These are phyloP conservation scores for Aspergillus arachidicola DNA, from an alignment of 2,329 filamentous ascomycete species.

Conservation along the genomic window DNA sequence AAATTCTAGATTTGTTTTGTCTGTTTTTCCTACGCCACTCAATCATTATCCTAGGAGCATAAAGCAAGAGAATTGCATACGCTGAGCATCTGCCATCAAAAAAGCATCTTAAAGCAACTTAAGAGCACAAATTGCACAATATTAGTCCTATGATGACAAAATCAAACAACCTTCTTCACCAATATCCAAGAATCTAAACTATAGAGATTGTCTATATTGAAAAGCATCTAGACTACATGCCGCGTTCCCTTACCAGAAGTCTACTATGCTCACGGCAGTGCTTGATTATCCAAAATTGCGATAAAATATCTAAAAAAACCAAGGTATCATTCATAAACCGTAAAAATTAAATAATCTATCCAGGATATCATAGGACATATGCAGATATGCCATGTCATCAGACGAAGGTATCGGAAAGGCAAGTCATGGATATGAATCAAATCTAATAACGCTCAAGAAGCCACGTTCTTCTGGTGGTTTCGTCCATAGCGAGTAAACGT, in stretches of 20 bases:
- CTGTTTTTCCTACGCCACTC: too few relatives aligned
- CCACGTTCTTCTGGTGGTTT: constrained; percentile 37
- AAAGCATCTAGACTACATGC: background rate
- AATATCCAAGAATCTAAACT: too few relatives aligned
- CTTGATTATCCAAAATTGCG: background rate
- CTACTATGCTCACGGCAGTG: background rate
- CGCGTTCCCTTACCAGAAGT: background rate
- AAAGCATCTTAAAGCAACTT: too few relatives aligned
- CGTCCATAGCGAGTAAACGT: constrained; percentile 34
- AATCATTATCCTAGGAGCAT: too few relatives aligned
- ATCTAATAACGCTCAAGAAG: constrained; percentile 42
- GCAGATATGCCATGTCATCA: background rate
- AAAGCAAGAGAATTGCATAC: too few relatives aligned
- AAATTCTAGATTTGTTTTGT: background rate
- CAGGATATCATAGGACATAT: background rate
- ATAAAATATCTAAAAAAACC: background rate
- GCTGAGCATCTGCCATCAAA: too few relatives aligned
- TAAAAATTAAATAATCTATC: background rate
- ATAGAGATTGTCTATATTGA: too few relatives aligned
- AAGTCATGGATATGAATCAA: background rate
- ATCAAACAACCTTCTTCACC: too few relatives aligned
- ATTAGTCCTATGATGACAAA: too few relatives aligned
- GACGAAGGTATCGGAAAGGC: background rate
- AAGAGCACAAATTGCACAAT: too few relatives aligned
- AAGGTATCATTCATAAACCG: background rate